Base-by-base conservation (phyloP, 305 asterid genomes). In the Fraxinus angustifolia region DNA sequence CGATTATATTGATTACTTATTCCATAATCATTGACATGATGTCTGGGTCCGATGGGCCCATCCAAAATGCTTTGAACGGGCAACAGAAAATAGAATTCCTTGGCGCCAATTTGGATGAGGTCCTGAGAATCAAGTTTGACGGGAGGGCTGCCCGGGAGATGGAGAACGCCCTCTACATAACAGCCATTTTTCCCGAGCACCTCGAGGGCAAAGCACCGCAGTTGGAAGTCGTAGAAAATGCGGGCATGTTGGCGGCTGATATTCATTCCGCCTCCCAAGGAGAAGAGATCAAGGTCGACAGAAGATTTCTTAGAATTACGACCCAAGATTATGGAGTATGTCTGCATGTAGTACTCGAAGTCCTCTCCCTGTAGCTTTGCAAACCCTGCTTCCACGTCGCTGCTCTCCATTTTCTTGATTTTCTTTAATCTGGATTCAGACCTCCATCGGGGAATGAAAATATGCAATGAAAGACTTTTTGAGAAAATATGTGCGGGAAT, bases 231-330 rank as follows among this genome's bases (percentile, higher is more conserved):
- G 87, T 94, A 96, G 89, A 94, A 94, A 80, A 96, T 94, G 80
- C 97, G 97, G 42, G 99, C 98, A 85, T 96, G 97, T 91, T 93
- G 97, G 83, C 97, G 99, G 82, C 97, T 93, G 87, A 96, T 94
- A 93, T 94, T 96, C 98, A 96, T 94, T 16, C 98, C 98, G 19
- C 99, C 99, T 85, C 98, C 99, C 79, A 96, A 94, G 70, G 99
- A 94, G 62, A 97, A 94, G 86, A 94, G 97, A 83, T 94, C 98
- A 80, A 95, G 96, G 80, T 96, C 98, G 62, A 96, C 99, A 0
- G 97, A 84, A 8, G 99, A 96, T 78, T 96, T 96, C 90, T 94
- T 94, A 81, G 99, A 94, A 87, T 90, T 94, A 35, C 99, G 97
- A 74, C 98, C 98, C 28, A 94, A 90, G 31, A 96, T 82, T n/a